Evolutionary conservation across 2,329 filamentous ascomycete species (phyloP).

Genomic region (Ophiostoma ulmi): DNA sequence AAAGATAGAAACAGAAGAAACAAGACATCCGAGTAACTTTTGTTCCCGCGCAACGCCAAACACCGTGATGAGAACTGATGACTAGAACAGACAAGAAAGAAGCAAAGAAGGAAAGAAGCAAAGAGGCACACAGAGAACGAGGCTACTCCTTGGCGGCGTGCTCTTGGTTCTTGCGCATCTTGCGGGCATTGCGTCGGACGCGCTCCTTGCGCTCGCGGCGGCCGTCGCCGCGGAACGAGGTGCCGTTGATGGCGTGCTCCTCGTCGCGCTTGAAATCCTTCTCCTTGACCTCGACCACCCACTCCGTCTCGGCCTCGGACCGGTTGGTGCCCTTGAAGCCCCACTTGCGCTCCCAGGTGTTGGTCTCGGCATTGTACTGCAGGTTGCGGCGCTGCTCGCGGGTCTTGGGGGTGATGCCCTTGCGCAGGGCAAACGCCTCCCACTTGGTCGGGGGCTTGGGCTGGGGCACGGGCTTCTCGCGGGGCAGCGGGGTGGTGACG

Average conservation of each 20-base stretch:
- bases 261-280: conserved; percentile 65
- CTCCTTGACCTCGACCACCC: conserved; percentile 82
- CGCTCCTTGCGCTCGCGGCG: conserved; percentile 62
- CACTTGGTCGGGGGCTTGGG: conserved; percentile 84
- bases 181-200: conserved; percentile 65
- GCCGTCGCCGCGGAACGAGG: conserved; percentile 56
- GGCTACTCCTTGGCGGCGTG: conserved; percentile 34
- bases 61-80: background rate
- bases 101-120: background rate
- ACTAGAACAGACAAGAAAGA: conserved; percentile 13
- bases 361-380: conserved; percentile 75
- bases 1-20: conserved; percentile 7
- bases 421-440: conserved; percentile 94
- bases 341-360: conserved; percentile 92
- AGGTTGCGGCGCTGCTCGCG: conserved; percentile 69
- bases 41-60: background rate
- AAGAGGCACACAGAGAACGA: background rate
- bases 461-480: conserved; percentile 85
- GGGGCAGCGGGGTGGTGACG: conserved; percentile 66
- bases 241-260: conserved; percentile 53
- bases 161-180: conserved; percentile 62
- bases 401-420: conserved; percentile 88
- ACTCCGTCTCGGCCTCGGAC: conserved; percentile 75
- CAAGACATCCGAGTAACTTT: conserved; percentile 9
- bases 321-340: conserved; percentile 77